These are phyloP conservation scores for Mycena venus DNA, from an alignment of 768 basidiomycete genomes.

Conservation along the genomic window DNA sequence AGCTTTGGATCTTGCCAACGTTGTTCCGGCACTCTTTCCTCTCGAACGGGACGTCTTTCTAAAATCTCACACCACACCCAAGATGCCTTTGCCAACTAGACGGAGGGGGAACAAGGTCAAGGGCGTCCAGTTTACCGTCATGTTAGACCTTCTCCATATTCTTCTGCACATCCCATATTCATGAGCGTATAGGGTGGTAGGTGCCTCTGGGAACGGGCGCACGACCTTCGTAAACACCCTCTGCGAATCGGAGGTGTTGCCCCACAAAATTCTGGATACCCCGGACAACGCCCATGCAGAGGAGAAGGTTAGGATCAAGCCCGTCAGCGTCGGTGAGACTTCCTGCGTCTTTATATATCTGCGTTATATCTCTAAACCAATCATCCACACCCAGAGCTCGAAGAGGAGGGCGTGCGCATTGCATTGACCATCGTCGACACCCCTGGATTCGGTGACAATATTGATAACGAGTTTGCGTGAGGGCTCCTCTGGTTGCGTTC, in stretches of 20 bases:
- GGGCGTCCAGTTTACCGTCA: constrained; percentile 90
- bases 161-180: no score
- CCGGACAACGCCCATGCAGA: constrained; percentile 85
- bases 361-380: no score
- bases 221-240: constrained; percentile 96
- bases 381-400: no score
- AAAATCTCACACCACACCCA: constrained; percentile 54
- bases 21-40: constrained; percentile 3
- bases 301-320: constrained; percentile 83
- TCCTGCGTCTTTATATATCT: background rate
- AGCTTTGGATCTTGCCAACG: constrained; percentile 18
- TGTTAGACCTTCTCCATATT: no score
- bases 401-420: constrained; percentile 92
- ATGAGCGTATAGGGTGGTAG: constrained; percentile 55
- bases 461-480: constrained; percentile 90
- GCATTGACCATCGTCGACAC: constrained; percentile 93
- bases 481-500: constrained; percentile 41
- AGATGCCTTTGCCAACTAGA: constrained; percentile 63
- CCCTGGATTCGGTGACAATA: constrained; percentile 92
- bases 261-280: constrained; percentile 73
- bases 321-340: constrained; percentile 80
- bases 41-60: constrained; percentile 24
- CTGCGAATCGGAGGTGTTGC: constrained; percentile 82
- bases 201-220: constrained; percentile 88
- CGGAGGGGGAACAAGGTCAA: constrained; percentile 85